Base-by-base conservation (phyloP, 2,329 filamentous ascomycete species). In the Fusarium compactum region DNA sequence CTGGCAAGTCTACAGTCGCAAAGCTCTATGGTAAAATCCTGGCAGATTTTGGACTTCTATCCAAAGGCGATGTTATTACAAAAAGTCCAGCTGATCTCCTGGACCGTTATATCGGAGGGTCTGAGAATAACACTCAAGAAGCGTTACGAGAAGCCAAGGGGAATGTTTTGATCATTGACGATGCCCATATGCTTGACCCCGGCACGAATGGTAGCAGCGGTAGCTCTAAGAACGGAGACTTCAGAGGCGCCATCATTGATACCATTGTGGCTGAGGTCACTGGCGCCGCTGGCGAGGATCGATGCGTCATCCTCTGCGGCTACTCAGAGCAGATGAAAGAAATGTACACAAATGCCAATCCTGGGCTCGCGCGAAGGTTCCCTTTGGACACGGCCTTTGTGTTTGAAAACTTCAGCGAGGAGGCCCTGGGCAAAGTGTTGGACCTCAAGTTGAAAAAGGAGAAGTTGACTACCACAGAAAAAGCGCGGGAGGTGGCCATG, bases 111-210 rank as follows among this genome's bases (percentile, higher is more conserved):
- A 72, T 94, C 0, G 92, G 92, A 2, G 82, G 85, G 10, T 94
- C 91, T 0, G 92, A 95, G 76, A 82, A 85, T 12, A 88, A 89
- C 38, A 94, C 92, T 0, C 93, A 92, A 72, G 88, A 83, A 0
- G 93, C 94, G 16, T 82, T 94, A 0, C 87, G 86, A 2, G 82
- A 87, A 0, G 88, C 90, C 0, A 71, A 85, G 3, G 92, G 92
- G 1, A 94, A 93, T 72, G 90, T 94, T 2, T 83, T 95, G 0
- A 88, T 94, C 38, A 93, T 95, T 15, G 92, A 95, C 65, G 92
- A 95, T 75, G 91, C 91, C 0, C 94, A 94, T 70, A 89, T 89
- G 72, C 83, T 94, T 0, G 86, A 85, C 54, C 78, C 80, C 2
- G 82, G 82, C 16, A 70, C 65, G 2, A 78, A 67, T 15, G 63